phyloP scores from a whole-genome alignment of 2,329 filamentous ascomycete species.

The Colletotrichum sp. region DNA sequence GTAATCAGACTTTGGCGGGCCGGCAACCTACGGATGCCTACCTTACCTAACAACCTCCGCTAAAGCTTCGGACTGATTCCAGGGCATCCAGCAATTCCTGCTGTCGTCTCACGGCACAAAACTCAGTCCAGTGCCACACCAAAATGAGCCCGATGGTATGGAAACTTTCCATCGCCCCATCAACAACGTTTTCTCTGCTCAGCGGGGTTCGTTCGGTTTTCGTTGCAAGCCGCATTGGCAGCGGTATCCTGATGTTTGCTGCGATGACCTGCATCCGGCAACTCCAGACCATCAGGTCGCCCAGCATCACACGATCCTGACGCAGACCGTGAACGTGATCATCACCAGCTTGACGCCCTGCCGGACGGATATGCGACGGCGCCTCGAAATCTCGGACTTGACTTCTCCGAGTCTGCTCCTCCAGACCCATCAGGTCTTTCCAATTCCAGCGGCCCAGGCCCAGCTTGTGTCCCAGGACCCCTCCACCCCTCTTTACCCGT shows the following conservation, averaged over 20 bases:
- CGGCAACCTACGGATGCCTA: too few species aligned
- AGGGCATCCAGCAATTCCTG: not conserved
- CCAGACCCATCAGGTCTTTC: not conserved
- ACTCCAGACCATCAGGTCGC: not conserved
- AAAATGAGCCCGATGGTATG: not conserved
- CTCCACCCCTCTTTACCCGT: not conserved
- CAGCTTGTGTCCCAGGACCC: not conserved
- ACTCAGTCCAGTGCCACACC: not conserved
- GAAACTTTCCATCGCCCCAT: not conserved
- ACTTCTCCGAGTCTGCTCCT: not conserved
- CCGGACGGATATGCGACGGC: not conserved
- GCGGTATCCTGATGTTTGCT: not conserved
- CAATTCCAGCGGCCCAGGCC: not conserved
- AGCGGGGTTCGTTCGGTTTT: not conserved
- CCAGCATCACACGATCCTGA: not conserved
- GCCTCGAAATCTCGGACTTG: conserved; percentile 4
- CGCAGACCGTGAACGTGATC: not conserved
- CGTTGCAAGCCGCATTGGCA: not conserved
- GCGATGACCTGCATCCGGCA: not conserved
- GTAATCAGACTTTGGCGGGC: conserved; percentile 7
- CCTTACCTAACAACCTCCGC: not conserved
- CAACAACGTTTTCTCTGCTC: not conserved
- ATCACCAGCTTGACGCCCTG: not conserved
- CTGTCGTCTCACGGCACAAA: not conserved
- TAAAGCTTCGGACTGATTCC: not conserved